Conservation (phyloP, 108 stramenopile species). For the Skeletonema marinoi region DNA sequence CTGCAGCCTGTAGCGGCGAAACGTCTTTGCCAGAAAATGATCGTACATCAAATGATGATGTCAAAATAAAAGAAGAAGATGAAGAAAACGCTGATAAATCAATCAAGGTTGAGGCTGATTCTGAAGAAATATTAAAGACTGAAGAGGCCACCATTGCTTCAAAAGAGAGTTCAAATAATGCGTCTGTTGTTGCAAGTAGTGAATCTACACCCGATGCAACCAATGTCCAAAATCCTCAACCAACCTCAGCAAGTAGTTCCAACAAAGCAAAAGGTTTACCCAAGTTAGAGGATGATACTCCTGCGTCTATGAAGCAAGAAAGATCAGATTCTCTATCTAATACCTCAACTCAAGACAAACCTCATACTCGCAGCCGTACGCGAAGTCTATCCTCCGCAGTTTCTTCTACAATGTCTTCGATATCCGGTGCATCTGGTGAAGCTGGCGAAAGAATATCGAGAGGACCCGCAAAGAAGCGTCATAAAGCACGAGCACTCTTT, state of each 20-base stretch:
- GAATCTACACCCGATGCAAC: constrained; percentile 1
- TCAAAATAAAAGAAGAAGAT: not conserved
- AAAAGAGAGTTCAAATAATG: not conserved
- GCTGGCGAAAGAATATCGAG: constrained; percentile 7
- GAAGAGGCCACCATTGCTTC: constrained; percentile 1
- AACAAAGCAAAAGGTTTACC: not conserved
- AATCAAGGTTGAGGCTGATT: not conserved
- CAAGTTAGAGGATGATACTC: not conserved
- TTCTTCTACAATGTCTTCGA: constrained; percentile 21
- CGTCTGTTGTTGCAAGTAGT: not conserved
- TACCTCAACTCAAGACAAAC: not conserved
- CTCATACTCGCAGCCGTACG: constrained; percentile 23
- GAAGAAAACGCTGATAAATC: not conserved
- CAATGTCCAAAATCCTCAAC: not conserved
- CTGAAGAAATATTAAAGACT: not conserved
- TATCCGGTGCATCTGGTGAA: constrained; percentile 24
- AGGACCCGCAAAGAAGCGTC: constrained; percentile 41
- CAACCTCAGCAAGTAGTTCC: not conserved
- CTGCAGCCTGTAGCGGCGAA: not conserved
- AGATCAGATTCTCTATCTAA: constrained; percentile 2
- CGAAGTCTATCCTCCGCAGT: constrained; percentile 36
- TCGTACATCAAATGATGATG: not conserved
- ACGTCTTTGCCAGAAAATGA: not conserved
- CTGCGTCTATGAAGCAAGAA: not conserved
- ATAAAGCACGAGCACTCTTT: constrained; percentile 22